Conservation (phyloP, 2,329 filamentous ascomycete species). For the Sarocladium brachiariae region DNA sequence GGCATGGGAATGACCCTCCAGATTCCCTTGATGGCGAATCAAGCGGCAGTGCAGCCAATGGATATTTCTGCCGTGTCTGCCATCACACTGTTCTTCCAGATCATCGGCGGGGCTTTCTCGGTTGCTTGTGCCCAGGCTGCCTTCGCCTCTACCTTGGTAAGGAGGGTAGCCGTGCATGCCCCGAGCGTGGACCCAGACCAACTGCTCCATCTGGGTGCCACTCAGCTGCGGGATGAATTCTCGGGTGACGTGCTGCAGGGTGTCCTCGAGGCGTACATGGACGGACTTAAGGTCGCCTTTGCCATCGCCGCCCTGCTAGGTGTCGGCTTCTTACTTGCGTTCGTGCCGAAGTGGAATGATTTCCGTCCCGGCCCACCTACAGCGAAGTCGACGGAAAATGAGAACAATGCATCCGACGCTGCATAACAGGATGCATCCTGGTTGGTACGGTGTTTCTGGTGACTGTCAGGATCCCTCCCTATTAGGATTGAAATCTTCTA, state of each 20-base stretch:
- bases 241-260: constrained; percentile 32
- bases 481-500: no score
- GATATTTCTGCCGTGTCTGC: constrained; percentile 10
- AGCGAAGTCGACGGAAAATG: no score
- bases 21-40: constrained; percentile 31
- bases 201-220: constrained; percentile 32
- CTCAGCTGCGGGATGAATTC: constrained; percentile 43
- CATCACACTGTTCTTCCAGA: constrained; percentile 27
- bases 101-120: constrained; percentile 35
- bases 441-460: no score
- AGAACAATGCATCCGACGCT: no score
- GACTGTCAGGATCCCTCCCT: no score
- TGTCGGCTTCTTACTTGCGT: not conserved
- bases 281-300: constrained; percentile 50
- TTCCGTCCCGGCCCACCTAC: no score
- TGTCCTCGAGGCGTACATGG: constrained; percentile 50
- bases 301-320: constrained; percentile 36
- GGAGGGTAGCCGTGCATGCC: constrained; percentile 18
- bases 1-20: constrained; percentile 23
- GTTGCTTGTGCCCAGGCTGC: constrained; percentile 32
- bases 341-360: no score
- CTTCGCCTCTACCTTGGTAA: constrained; percentile 29
- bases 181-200: constrained; percentile 23
- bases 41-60: constrained; percentile 12
- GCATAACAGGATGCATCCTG: no score